Base-by-base conservation (phyloP, 441 rosid species). In the Brassica balearica region DNA sequence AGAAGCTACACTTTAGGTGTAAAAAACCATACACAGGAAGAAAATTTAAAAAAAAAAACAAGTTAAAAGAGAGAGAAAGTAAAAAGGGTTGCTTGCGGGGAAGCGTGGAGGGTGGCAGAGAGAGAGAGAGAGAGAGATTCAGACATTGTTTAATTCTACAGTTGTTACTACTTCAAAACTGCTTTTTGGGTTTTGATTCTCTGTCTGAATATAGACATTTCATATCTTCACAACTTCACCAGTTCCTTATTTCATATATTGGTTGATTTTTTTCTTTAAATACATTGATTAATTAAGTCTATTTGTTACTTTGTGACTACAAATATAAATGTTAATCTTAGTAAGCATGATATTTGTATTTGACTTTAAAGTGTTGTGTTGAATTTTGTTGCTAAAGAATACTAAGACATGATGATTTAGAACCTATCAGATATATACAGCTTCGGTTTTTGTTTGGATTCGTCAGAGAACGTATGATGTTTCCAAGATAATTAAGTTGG, bases 21-120 rank as follows among this genome's bases (percentile, higher is more conserved):
- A 27, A 20, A 63, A 74, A 55, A 53, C 4, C 43, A 12, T 56
- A 41, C 43, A 12, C 46, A 41, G 0, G 17, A 25, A 53, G 32
- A 53, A 69, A 60, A 48, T 10, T 3, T 17, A 17, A 7, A 10
- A 60, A 23, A 34, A 29, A 34, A 64, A 64, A 34, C 5, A 6
- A 4, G 10, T 15, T 4, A 2, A 2, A 5, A 15, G 27, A 67
- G n/a, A 58, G 15, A 46, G 22, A 73, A 23, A 72, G 43, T n/a
- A 19, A 64, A 74, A 79, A 61, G 65, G 79, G 43, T 79, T 41
- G 32, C 79, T 74, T 79, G 79, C 72, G 72, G 79, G 79, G 82
- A 80, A 80, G 82, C 82, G 79, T 80, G 82, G 76, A 80, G 72
- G 4, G 46, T 80, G 82, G 76, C 82, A 80, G 76, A 70, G 75